These are phyloP conservation scores for Exophiala sp. DNA, from an alignment of 2,329 filamentous ascomycete genomes.

Conservation along the genomic window DNA sequence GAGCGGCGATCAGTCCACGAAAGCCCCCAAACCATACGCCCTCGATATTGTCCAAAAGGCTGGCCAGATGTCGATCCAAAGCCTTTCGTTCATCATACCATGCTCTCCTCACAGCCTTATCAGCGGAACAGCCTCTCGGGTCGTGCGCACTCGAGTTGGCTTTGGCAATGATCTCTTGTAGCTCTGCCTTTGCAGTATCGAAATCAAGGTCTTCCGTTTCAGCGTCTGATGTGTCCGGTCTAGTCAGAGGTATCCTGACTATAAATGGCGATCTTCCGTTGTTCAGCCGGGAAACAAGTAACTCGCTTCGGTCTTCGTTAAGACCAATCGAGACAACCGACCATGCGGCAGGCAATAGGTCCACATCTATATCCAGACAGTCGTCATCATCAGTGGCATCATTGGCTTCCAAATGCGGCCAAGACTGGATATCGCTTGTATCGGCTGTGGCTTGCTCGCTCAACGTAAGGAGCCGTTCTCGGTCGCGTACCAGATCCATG, in stretches of 20 bases:
- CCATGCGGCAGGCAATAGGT: slow-evolving; percentile 80
- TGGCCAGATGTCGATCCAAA: slow-evolving; percentile 69
- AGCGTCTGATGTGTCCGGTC: slow-evolving; percentile 72
- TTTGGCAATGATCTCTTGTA: slow-evolving; percentile 71
- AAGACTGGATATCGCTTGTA: slow-evolving; percentile 7
- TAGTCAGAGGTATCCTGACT: slow-evolving; percentile 74
- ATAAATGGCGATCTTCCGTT: slow-evolving; percentile 73
- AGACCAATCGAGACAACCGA: slow-evolving; percentile 78
- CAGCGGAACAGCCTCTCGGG: slow-evolving; percentile 47
- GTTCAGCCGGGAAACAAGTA: slow-evolving; percentile 82
- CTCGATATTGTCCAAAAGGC: slow-evolving; percentile 78
- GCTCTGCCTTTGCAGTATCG: slow-evolving; percentile 68
- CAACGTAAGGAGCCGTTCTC: slow-evolving; percentile 16
- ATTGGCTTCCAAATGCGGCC: slow-evolving; percentile 5
- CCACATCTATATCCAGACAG: slow-evolving; percentile 45
- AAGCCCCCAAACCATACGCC: slow-evolving; percentile 94
- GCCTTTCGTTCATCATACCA: slow-evolving; percentile 88
- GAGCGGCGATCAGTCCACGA: slow-evolving; percentile 82
- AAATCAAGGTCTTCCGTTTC: slow-evolving; percentile 81
- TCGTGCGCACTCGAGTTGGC: slow-evolving; percentile 81
- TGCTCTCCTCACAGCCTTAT: slow-evolving; percentile 64
- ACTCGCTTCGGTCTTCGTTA: slow-evolving; percentile 73
- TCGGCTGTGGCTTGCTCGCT: slow-evolving; percentile 15
- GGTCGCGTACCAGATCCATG: slow-evolving; percentile 15
- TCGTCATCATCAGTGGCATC: not conserved